A percentile compares a stretch with the other conserved stretches of the same genome.
These are phyloP conservation scores for Clathrus columnatus DNA, from an alignment of 768 basidiomycete species.

Conservation along the genomic window DNA sequence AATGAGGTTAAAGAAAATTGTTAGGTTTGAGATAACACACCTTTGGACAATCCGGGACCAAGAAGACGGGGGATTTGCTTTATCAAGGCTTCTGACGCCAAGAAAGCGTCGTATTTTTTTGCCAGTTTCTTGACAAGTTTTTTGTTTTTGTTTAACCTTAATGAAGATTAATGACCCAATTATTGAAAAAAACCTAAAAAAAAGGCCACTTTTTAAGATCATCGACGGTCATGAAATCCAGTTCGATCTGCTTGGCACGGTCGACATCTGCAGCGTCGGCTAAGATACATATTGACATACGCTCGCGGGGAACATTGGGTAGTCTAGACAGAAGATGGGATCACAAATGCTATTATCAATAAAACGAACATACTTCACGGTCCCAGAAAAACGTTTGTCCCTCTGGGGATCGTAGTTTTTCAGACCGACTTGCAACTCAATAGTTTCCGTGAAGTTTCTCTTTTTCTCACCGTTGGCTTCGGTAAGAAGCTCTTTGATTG, in stretches of 20 bases:
- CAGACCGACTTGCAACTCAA: constrained; percentile 92
- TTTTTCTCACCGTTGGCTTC: constrained; percentile 52
- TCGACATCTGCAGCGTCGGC: constrained; percentile 99
- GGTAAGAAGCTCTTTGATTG: constrained; percentile 83
- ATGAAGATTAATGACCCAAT: neutral
- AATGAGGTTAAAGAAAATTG: neutral
- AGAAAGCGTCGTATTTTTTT: constrained; percentile 99
- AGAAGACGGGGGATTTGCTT: constrained; percentile 99
- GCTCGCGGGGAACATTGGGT: constrained; percentile 96
- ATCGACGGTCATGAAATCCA: constrained; percentile 99
- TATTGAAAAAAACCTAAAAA: too few species aligned
- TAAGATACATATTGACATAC: constrained; percentile 99
- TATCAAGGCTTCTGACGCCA: constrained; percentile 95
- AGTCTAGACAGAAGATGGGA: constrained; percentile 46
- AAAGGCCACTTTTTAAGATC: constrained; percentile 90
- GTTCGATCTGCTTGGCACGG: constrained; percentile 94
- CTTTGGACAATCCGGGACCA: constrained; percentile 99
- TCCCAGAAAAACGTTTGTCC: constrained; percentile 99
- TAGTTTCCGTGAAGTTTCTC: constrained; percentile 76
- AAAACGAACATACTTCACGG: constrained; percentile 65
- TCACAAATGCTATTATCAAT: too few species aligned
- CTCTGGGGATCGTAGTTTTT: constrained; percentile 99
- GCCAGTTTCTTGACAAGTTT: constrained; percentile 99
- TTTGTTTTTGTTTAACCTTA: constrained; percentile 96
- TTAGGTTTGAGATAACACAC: constrained; percentile 32